Evolutionary conservation across 2,329 filamentous ascomycete species (phyloP).

Genomic region (Chaetomium strumarium): DNA sequence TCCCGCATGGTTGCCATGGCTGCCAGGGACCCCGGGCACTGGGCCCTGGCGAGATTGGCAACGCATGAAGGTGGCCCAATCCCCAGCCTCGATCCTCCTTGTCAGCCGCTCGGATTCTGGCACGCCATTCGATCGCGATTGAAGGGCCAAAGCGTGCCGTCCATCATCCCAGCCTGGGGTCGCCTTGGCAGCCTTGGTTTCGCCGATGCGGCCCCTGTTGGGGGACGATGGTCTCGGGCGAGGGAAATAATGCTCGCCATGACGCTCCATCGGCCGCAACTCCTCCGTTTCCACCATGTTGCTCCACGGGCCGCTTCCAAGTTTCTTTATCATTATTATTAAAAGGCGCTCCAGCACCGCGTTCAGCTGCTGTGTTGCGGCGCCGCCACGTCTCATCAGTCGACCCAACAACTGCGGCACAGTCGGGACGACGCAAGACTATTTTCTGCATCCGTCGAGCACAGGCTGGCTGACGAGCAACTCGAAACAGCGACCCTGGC

Average conservation of each 20-base stretch:
- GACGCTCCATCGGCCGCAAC: neutral
- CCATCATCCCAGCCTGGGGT: neutral
- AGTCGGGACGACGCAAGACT: neutral
- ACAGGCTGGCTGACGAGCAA: neutral
- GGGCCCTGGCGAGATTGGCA: slow-evolving; percentile 26
- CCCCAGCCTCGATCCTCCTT: slow-evolving; percentile 18
- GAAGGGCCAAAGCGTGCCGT: slow-evolving; percentile 3
- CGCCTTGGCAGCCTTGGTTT: slow-evolving; percentile 1
- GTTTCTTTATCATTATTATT: neutral
- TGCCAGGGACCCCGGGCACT: slow-evolving; percentile 17
- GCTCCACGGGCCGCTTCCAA: slow-evolving; percentile 3
- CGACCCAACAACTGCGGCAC: slow-evolving; percentile 9
- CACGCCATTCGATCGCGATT: slow-evolving; percentile 14
- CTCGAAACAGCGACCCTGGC: slow-evolving; percentile 19
- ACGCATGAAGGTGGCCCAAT: slow-evolving; percentile 26
- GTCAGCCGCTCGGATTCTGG: slow-evolving; percentile 14
- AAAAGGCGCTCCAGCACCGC: neutral
- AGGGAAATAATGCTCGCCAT: slow-evolving; percentile 12
- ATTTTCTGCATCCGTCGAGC: neutral
- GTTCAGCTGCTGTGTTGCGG: neutral
- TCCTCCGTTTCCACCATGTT: slow-evolving; percentile 1
- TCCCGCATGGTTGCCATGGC: slow-evolving; percentile 17
- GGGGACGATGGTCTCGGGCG: neutral
- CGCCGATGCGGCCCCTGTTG: neutral
- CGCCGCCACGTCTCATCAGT: neutral